Percentiles rank a stretch among this genome's conserved stretches.
These are phyloP conservation scores for Lagerstroemia fauriei DNA, from an alignment of 441 rosid genomes.

Conservation along the genomic window DNA sequence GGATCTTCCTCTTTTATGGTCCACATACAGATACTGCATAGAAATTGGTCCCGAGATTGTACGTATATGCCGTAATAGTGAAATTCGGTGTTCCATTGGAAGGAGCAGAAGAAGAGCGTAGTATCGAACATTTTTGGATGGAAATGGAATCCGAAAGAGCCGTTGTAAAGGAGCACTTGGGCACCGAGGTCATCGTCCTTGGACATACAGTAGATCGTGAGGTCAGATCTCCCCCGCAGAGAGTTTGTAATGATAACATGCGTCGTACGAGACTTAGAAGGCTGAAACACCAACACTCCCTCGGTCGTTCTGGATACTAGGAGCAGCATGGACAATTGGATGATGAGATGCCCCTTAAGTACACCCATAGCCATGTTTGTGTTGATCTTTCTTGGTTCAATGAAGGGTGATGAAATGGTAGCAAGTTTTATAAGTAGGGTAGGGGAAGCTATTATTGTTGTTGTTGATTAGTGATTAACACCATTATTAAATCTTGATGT, in stretches of 20 bases:
- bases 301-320: background rate
- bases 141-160: background rate
- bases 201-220: background rate
- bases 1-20: too few species aligned
- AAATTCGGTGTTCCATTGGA: background rate
- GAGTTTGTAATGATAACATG: background rate
- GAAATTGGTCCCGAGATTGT: background rate
- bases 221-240: background rate
- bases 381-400: too few species aligned
- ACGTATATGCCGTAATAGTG: conserved; percentile 9
- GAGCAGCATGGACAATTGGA: too few species aligned
- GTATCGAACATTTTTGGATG: background rate
- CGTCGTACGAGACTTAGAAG: too few species aligned
- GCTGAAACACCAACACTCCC: too few species aligned
- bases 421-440: too few species aligned
- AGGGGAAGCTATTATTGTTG: too few species aligned
- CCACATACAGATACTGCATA: background rate
- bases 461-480: too few species aligned
- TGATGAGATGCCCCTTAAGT: too few species aligned
- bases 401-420: too few species aligned
- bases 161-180: background rate
- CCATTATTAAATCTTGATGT: too few species aligned
- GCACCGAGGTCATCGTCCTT: conserved; percentile 6
- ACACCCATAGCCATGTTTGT: too few species aligned
- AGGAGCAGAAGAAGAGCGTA: conserved; percentile 3